Percentiles rank a stretch among this genome's conserved stretches.
These are phyloP conservation scores for Talaromyces stipitatus DNA, from an alignment of 495 filamentous ascomycete species.

Conservation along the genomic window DNA sequence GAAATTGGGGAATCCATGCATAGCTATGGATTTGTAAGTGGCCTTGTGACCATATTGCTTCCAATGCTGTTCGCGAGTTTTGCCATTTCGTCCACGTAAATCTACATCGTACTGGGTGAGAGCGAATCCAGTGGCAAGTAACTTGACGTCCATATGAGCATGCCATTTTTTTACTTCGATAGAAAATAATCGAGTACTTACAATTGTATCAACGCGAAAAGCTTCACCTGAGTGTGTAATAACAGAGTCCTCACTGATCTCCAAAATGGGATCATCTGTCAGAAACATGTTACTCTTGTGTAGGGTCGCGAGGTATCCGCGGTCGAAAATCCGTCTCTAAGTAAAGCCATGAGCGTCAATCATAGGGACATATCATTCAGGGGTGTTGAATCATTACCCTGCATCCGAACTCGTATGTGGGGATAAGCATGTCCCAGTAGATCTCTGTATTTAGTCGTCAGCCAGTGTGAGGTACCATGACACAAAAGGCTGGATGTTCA, in stretches of 20 bases:
- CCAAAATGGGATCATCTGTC: slow-evolving; percentile 9
- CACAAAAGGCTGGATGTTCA: neutral
- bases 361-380: neutral
- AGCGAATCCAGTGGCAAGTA: slow-evolving; percentile 11
- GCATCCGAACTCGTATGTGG: neutral
- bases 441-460: neutral
- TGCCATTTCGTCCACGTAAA: slow-evolving; percentile 8
- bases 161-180: neutral
- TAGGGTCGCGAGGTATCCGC: slow-evolving; percentile 14
- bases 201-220: slow-evolving; percentile 12
- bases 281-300: slow-evolving; percentile 11
- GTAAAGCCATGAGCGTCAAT: neutral
- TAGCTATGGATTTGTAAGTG: slow-evolving; percentile 16
- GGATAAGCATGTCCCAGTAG: neutral
- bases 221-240: slow-evolving; percentile 9
- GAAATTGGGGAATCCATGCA: slow-evolving; percentile 22
- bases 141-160: neutral
- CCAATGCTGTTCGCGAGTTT: slow-evolving; percentile 5
- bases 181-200: neutral
- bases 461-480: neutral
- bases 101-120: slow-evolving; percentile 8
- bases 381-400: neutral
- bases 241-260: slow-evolving; percentile 3
- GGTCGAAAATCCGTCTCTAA: slow-evolving; percentile 14
- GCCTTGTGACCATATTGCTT: slow-evolving; percentile 7